Percentiles rank a stretch among this genome's conserved stretches.
These are phyloP conservation scores for Candida maesae DNA, from an alignment of 805 yeast genomes.

Conservation along the genomic window DNA sequence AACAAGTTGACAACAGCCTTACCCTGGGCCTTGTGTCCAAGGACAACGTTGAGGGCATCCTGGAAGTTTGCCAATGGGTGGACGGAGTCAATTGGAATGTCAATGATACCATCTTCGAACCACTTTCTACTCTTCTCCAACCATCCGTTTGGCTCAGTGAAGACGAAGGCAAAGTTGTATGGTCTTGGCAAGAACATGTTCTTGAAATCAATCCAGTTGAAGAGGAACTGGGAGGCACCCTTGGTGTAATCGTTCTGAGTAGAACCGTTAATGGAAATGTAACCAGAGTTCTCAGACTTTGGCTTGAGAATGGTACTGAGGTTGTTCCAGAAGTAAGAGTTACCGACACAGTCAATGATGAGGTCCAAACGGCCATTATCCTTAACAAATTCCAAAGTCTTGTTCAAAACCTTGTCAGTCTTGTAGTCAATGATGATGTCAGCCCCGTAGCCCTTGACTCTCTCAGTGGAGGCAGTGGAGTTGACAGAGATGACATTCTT, in stretches of 20 bases:
- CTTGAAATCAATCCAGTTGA: slow-evolving; percentile 11
- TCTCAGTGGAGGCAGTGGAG: slow-evolving; percentile 43
- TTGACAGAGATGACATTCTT: slow-evolving; percentile 54
- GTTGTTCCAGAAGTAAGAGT: slow-evolving; percentile 42
- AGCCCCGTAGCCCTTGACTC: slow-evolving; percentile 52
- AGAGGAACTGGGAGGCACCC: slow-evolving; percentile 7
- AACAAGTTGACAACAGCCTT: slow-evolving; percentile 52
- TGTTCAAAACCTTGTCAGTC: slow-evolving; percentile 36
- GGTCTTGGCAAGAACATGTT: slow-evolving; percentile 16
- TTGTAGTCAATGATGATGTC: slow-evolving; percentile 56
- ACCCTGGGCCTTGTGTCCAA: slow-evolving; percentile 51
- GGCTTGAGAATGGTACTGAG: slow-evolving; percentile 43
- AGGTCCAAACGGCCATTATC: slow-evolving; percentile 47
- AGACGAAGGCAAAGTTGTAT: slow-evolving; percentile 27
- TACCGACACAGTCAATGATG: slow-evolving; percentile 66
- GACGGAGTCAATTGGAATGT: slow-evolving; percentile 50
- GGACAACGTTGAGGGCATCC: slow-evolving; percentile 47
- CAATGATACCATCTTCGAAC: slow-evolving; percentile 37
- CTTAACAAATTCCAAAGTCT: slow-evolving; percentile 22
- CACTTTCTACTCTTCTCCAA: slow-evolving; percentile 30
- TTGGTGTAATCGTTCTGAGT: slow-evolving; percentile 29
- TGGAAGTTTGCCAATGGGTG: slow-evolving; percentile 42
- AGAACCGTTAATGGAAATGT: slow-evolving; percentile 58
- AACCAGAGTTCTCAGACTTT: slow-evolving; percentile 43
- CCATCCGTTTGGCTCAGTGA: slow-evolving; percentile 17